Conservation (phyloP, 495 filamentous ascomycete genomes). For the Hypoxylon fragiforme region DNA sequence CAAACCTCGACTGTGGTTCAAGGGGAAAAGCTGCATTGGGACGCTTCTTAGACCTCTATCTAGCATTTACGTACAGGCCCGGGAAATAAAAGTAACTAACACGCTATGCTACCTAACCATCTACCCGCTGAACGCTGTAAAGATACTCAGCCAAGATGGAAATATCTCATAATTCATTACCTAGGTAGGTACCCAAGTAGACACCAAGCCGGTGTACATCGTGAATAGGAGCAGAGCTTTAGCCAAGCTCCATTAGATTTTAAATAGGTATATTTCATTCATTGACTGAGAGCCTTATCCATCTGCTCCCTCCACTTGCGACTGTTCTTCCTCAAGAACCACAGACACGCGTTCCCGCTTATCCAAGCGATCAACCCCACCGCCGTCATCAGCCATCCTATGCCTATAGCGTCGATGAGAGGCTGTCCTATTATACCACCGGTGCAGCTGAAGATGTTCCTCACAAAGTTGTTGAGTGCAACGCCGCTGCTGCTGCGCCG, state of each 20-base stretch:
- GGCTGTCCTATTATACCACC: constrained; percentile 75
- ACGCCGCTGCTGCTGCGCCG: constrained; percentile 69
- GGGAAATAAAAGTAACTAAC: no score
- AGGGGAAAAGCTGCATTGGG: no score
- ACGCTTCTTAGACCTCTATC: no score
- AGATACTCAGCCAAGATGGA: no score
- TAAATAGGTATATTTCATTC: not conserved
- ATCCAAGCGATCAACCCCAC: constrained; percentile 66
- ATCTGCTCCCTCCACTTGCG: constrained; percentile 69
- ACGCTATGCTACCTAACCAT: no score
- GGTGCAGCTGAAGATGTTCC: constrained; percentile 84
- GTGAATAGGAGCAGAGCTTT: not conserved
- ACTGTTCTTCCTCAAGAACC: constrained; percentile 66
- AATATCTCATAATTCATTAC: no score
- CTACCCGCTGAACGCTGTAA: no score
- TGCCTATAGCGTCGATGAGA: constrained; percentile 77
- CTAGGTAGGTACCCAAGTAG: not conserved
- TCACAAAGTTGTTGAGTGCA: constrained; percentile 82
- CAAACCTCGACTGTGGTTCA: no score
- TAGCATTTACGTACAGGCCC: no score
- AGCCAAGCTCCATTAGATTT: not conserved
- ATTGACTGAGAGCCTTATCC: constrained; percentile 50
- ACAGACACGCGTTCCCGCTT: constrained; percentile 58
- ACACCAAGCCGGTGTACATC: constrained; percentile 1
- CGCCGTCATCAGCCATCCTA: constrained; percentile 87